These are phyloP conservation scores for Wilcoxina mikolae DNA, from an alignment of 495 filamentous ascomycete genomes.

Conservation along the genomic window DNA sequence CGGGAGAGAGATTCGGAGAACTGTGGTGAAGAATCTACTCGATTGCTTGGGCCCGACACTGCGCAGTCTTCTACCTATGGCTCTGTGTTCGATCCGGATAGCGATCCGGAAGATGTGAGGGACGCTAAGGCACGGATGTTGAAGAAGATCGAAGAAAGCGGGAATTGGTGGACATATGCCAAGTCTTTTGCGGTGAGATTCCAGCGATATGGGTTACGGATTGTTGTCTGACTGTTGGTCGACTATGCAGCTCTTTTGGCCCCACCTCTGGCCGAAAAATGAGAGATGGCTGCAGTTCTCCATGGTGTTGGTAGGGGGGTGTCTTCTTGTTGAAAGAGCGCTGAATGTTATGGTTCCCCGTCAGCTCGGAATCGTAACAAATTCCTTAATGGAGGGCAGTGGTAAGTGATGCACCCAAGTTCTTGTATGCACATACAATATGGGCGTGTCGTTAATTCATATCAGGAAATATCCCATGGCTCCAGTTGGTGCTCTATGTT, in stretches of 20 bases:
- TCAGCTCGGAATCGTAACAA: constrained; percentile 49
- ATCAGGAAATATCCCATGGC: constrained; percentile 37
- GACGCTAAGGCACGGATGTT: constrained; percentile 39
- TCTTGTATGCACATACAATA: background rate
- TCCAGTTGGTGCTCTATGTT: constrained; percentile 41
- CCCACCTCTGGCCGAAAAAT: constrained; percentile 50
- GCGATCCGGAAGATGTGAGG: constrained; percentile 30
- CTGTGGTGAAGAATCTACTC: constrained; percentile 28
- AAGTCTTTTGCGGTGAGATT: constrained; percentile 43
- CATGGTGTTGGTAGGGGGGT: constrained; percentile 43
- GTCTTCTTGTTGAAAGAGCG: constrained; percentile 45
- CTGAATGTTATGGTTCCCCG: constrained; percentile 52
- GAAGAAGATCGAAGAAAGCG: constrained; percentile 44
- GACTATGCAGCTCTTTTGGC: constrained; percentile 41
- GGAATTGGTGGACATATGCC: constrained; percentile 49
- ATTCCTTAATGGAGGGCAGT: constrained; percentile 35
- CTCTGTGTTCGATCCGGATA: constrained; percentile 14
- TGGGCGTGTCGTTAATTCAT: constrained; percentile 15
- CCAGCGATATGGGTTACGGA: background rate
- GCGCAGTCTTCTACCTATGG: constrained; percentile 16
- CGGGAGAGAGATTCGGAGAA: constrained; percentile 9
- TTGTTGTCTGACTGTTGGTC: background rate
- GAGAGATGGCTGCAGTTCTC: constrained; percentile 41
- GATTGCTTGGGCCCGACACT: constrained; percentile 13
- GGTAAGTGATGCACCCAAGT: constrained; percentile 20